A percentile compares a stretch with the other conserved stretches of the same genome.
Conservation (phyloP, 1,284 basidiomycete genomes). For the Microbotryum saponariae region DNA sequence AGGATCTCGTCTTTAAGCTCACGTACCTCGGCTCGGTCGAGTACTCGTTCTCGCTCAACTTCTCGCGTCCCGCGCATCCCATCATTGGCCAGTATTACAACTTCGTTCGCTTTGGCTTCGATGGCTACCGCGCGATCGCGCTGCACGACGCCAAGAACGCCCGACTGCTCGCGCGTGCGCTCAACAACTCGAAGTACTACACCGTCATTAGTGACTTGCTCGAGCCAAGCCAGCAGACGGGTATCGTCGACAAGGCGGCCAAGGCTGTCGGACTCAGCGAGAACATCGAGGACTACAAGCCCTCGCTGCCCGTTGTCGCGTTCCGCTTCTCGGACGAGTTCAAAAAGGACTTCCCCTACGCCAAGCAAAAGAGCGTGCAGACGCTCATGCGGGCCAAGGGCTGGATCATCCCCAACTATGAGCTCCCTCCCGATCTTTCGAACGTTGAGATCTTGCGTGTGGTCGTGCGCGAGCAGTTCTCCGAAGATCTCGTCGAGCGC, state of each 20-base stretch:
- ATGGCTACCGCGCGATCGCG: constrained; percentile 69
- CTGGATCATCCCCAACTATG: constrained; percentile 68
- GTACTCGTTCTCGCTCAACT: constrained; percentile 84
- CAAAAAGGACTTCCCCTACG: constrained; percentile 42
- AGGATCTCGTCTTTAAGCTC: constrained; percentile 50
- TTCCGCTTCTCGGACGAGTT: constrained; percentile 79
- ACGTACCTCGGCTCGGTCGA: constrained; percentile 46
- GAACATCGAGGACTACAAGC: constrained; percentile 48
- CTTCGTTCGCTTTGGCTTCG: constrained; percentile 50
- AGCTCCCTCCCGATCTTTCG: constrained; percentile 59
- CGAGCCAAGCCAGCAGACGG: constrained; percentile 4
- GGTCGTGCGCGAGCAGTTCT: constrained; percentile 69
- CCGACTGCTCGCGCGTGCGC: constrained; percentile 63
- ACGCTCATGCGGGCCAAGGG: constrained; percentile 64
- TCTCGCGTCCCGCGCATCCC: constrained; percentile 80
- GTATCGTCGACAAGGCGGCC: constrained; percentile 13
- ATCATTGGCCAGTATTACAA: constrained; percentile 84
- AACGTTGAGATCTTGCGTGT: constrained; percentile 73
- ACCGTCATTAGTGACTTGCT: constrained; percentile 30
- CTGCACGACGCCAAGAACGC: constrained; percentile 62
- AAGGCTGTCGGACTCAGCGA: constrained; percentile 16
- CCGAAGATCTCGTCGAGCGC: constrained; percentile 37
- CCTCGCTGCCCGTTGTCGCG: constrained; percentile 80
- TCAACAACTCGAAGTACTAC: constrained; percentile 62
- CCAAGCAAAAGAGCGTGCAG: constrained; percentile 86